These are phyloP conservation scores for Solanum etuberosum DNA, from an alignment of 257 asterid species.

Conservation along the genomic window DNA sequence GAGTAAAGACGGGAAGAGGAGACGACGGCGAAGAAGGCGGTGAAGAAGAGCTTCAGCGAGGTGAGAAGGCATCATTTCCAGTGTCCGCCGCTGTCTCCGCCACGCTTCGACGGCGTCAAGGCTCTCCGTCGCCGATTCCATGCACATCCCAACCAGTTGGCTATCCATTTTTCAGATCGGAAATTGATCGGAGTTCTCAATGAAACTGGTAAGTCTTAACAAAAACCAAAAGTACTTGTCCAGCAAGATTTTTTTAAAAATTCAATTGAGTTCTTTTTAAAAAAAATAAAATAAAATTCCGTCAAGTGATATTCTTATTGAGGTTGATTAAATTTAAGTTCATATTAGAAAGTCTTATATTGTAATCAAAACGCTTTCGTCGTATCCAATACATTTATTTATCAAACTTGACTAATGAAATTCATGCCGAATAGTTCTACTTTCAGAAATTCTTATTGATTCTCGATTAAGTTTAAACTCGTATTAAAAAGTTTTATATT, in stretches of 20 bases:
- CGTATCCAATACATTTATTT: background rate
- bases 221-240: background rate
- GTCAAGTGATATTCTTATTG: too few species aligned
- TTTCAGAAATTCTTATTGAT: rapidly evolving
- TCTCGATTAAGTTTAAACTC: background rate
- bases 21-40: conserved; percentile 67
- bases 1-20: conserved; percentile 74
- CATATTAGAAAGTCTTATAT: too few species aligned
- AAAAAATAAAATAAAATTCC: too few species aligned
- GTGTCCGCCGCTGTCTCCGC: conserved; percentile 87
- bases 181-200: background rate
- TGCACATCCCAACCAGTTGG: conserved; percentile 56
- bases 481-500: background rate
- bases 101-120: conserved; percentile 58
- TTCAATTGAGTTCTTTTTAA: too few species aligned
- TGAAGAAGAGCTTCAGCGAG: conserved; percentile 67
- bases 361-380: rapidly evolving
- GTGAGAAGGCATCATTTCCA: conserved; percentile 68
- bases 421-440: rapidly evolving
- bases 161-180: conserved; percentile 2
- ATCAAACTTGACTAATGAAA: background rate
- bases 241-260: background rate
- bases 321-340: too few species aligned
- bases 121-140: conserved; percentile 65
- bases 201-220: background rate